These are phyloP conservation scores for Mortierella claussenii DNA, from an alignment of 192 early-diverging fungal genomes.

Conservation along the genomic window DNA sequence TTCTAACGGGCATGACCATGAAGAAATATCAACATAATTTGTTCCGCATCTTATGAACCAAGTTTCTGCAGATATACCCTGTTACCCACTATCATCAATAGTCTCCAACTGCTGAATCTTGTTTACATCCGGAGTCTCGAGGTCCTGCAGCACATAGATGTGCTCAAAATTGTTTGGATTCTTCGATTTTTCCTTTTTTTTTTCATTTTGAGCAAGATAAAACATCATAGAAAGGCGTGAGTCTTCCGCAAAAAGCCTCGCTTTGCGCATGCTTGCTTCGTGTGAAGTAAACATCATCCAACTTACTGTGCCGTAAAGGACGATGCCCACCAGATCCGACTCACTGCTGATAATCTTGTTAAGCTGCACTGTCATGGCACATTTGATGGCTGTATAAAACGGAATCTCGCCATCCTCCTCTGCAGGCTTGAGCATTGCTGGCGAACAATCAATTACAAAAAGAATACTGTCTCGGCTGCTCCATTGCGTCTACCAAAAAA, in stretches of 20 bases:
- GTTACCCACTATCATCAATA: slow-evolving; percentile 59
- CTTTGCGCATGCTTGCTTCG: too few relatives aligned
- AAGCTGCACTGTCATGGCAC: slow-evolving; percentile 47
- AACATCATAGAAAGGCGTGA: too few relatives aligned
- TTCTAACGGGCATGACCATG: too few relatives aligned
- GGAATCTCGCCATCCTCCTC: slow-evolving; percentile 50
- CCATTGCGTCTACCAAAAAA: slow-evolving; percentile 24
- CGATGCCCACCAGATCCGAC: slow-evolving; percentile 56
- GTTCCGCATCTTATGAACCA: too few relatives aligned
- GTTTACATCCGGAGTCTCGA: slow-evolving; percentile 69
- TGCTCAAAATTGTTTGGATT: slow-evolving; percentile 67
- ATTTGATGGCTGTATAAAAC: slow-evolving; percentile 53
- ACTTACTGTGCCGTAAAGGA: slow-evolving; percentile 62
- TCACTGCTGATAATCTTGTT: slow-evolving; percentile 57
- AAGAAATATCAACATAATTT: too few relatives aligned
- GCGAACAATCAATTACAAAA: slow-evolving; percentile 62
- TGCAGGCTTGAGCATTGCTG: slow-evolving; percentile 54
- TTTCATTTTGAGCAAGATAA: too few relatives aligned
- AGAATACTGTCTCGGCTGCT: slow-evolving; percentile 60
- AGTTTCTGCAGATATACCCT: too few relatives aligned
- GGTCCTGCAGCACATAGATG: slow-evolving; percentile 69
- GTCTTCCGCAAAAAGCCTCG: too few relatives aligned
- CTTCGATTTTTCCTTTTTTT: slow-evolving; percentile 54
- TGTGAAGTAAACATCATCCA: too few relatives aligned
- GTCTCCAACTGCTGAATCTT: slow-evolving; percentile 69